Evolutionary conservation across 805 yeast genomes (phyloP).

Genomic region (Monosporozyma unispora): DNA sequence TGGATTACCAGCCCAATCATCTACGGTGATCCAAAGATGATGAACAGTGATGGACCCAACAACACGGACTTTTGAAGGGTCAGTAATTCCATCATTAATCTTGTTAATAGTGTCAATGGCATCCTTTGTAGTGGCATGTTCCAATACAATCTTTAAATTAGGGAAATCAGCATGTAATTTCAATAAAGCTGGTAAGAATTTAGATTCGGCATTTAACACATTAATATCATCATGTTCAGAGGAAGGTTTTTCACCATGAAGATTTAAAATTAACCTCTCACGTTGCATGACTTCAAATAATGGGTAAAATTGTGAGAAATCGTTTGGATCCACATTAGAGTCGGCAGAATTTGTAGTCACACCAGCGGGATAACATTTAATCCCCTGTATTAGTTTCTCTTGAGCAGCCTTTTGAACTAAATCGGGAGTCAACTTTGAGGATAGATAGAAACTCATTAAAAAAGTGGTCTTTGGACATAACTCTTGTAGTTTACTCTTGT

Average conservation of each 20-base stretch:
- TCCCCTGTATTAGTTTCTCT: slow-evolving; percentile 64
- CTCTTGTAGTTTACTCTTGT: slow-evolving; percentile 52
- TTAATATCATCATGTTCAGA: slow-evolving; percentile 58
- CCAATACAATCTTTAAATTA: slow-evolving; percentile 72
- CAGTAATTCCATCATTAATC: slow-evolving; percentile 42
- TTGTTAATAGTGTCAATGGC: slow-evolving; percentile 71
- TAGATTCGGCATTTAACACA: slow-evolving; percentile 88
- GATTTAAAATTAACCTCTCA: slow-evolving; percentile 65
- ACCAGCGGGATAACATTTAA: slow-evolving; percentile 97
- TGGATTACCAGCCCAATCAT: slow-evolving; percentile 95
- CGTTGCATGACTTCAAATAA: slow-evolving; percentile 82
- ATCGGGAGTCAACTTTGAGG: slow-evolving; percentile 76
- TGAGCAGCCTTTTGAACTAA: slow-evolving; percentile 70
- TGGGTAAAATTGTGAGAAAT: slow-evolving; percentile 81
- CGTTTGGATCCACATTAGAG: slow-evolving; percentile 89
- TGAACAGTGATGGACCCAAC: slow-evolving; percentile 96
- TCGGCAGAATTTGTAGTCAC: slow-evolving; percentile 87
- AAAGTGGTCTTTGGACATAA: slow-evolving; percentile 79
- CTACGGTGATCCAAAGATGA: slow-evolving; percentile 80
- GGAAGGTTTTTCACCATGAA: slow-evolving; percentile 94
- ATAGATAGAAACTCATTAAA: slow-evolving; percentile 82
- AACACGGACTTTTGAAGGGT: slow-evolving; percentile 42
- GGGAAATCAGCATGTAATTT: slow-evolving; percentile 81
- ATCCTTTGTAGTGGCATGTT: slow-evolving; percentile 88
- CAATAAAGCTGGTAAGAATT: slow-evolving; percentile 78